Evolutionary conservation across 2,329 filamentous ascomycete species (phyloP).

Genomic region (Byssothecium circinans): DNA sequence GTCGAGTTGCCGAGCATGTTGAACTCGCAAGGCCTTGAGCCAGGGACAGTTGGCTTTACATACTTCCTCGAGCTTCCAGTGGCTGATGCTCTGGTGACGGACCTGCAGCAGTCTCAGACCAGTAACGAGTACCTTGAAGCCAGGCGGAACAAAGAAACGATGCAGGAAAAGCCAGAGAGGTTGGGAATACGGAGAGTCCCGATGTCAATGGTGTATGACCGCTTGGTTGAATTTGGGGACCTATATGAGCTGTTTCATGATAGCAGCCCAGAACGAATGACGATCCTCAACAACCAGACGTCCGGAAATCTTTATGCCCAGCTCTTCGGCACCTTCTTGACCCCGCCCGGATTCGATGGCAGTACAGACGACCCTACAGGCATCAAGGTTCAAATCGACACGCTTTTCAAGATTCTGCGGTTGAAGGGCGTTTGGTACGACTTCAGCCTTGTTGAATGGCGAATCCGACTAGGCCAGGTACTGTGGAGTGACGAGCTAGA

Average conservation of each 20-base stretch:
- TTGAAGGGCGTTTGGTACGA: constrained; percentile 72
- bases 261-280: constrained; percentile 59
- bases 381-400: constrained; percentile 69
- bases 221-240: constrained; percentile 49
- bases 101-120: constrained; percentile 56
- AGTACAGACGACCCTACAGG: constrained; percentile 59
- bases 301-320: constrained; percentile 55
- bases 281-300: constrained; percentile 52
- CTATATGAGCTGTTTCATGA: constrained; percentile 56
- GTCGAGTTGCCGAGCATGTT: constrained; percentile 69
- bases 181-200: constrained; percentile 43
- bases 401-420: constrained; percentile 66
- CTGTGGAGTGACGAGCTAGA: constrained; percentile 59
- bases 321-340: constrained; percentile 48
- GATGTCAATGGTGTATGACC: constrained; percentile 36
- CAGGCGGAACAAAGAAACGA: constrained; percentile 49
- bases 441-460: constrained; percentile 74
- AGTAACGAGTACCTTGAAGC: constrained; percentile 32
- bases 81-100: constrained; percentile 60
- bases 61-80: constrained; percentile 68
- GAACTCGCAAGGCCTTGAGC: constrained; percentile 70
- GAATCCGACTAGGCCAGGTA: constrained; percentile 71
- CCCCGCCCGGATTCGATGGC: constrained; percentile 42
- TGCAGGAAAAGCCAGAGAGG: constrained; percentile 41
- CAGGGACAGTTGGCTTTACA: constrained; percentile 69